A percentile compares a stretch with the other conserved stretches of the same genome.
These are phyloP conservation scores for Flaveria sonorensis DNA, from an alignment of 129 eudicot species.

Conservation along the genomic window DNA sequence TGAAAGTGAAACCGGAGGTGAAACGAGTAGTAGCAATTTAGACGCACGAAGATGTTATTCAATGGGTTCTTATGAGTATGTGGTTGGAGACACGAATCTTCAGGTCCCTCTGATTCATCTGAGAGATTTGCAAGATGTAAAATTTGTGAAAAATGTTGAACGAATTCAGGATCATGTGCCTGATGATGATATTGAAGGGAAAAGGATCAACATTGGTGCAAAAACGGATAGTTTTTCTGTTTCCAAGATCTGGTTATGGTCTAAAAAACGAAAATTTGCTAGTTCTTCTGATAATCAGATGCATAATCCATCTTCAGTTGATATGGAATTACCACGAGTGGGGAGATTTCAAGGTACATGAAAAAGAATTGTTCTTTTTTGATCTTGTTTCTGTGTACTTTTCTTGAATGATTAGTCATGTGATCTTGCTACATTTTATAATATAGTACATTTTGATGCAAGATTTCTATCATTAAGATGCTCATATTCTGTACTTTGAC, in stretches of 20 bases:
- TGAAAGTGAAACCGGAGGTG: conserved; percentile 51
- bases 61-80: conserved; percentile 90
- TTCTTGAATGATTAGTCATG: conserved; percentile 33
- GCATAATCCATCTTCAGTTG: conserved; percentile 46
- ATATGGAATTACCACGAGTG: conserved; percentile 59
- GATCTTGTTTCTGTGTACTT: conserved; percentile 35
- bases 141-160: conserved; percentile 36
- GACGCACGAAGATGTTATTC: conserved; percentile 91
- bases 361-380: conserved; percentile 26
- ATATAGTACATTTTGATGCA: conserved; percentile 32
- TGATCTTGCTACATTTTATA: conserved; percentile 35
- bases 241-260: conserved; percentile 98
- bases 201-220: conserved; percentile 69
- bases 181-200: conserved; percentile 61
- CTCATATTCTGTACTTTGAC: conserved; percentile 29
- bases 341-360: conserved; percentile 56
- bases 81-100: conserved; percentile 64
- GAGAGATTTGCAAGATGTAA: conserved; percentile 31
- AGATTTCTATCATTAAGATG: conserved; percentile 18
- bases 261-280: conserved; percentile 74
- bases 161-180: conserved; percentile 9
- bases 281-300: conserved; percentile 53
- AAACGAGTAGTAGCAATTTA: conserved; percentile 81
- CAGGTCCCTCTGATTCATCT: conserved; percentile 55
- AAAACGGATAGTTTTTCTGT: conserved; percentile 91